phyloP scores from a whole-genome alignment of 2,329 filamentous ascomycete species.

The Lasiodiplodia citricola region DNA sequence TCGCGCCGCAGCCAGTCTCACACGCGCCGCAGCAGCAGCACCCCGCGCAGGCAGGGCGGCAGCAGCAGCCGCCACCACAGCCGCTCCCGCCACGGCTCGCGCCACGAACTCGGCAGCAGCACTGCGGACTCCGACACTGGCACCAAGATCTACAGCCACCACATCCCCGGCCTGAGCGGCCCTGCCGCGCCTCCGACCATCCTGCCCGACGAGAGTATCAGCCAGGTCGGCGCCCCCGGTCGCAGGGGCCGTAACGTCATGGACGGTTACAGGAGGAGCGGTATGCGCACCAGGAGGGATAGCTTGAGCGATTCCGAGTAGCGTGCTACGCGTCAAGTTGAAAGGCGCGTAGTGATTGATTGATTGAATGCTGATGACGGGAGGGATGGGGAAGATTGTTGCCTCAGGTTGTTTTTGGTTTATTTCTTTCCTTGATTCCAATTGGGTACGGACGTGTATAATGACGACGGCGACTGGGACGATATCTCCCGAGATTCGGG shows the following conservation, averaged over 20 bases:
- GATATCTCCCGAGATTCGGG: not conserved
- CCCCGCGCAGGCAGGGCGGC: not conserved
- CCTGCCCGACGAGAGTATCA: conserved; percentile 44
- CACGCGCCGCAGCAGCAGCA: conserved; percentile 19
- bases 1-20: conserved; percentile 35
- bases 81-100: conserved; percentile 34
- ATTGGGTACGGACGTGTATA: not conserved
- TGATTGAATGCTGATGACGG: no score
- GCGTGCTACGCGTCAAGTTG: not conserved
- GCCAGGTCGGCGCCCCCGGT: conserved; percentile 44
- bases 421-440: not conserved
- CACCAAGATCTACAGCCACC: conserved; percentile 62
- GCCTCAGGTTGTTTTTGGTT: not conserved
- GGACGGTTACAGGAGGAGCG: conserved; percentile 49
- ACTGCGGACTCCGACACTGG: conserved; percentile 44
- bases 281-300: conserved; percentile 54
- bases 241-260: conserved; percentile 47
- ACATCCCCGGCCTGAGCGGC: conserved; percentile 58
- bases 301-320: conserved; percentile 54
- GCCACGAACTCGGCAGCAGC: conserved; percentile 42
- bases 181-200: conserved; percentile 37
- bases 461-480: not conserved
- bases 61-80: conserved; percentile 32
- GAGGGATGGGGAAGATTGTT: not conserved
- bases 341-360: no score